A percentile compares a stretch with the other conserved stretches of the same genome.
Conservation (phyloP, 2,329 filamentous ascomycete species). For the Apiospora sp. region DNA sequence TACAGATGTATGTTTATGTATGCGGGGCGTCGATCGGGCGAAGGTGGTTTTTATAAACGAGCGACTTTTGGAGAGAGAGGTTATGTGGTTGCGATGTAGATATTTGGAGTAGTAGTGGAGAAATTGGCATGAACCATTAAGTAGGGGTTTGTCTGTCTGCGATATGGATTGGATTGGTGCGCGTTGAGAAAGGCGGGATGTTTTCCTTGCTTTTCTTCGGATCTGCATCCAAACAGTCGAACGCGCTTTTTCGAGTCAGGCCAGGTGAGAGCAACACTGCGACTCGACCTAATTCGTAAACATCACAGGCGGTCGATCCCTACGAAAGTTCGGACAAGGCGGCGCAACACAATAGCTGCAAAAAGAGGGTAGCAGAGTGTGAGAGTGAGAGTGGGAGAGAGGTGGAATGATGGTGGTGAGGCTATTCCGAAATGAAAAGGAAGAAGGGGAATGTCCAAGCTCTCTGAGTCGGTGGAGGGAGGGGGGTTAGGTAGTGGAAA, state of each 20-base stretch:
- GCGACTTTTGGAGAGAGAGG: not conserved
- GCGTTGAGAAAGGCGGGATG: conserved; percentile 1
- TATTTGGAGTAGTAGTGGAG: conserved; percentile 11
- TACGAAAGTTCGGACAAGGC: not conserved
- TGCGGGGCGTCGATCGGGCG: conserved; percentile 4
- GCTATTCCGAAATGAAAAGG: conserved; percentile 11
- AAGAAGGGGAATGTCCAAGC: conserved; percentile 13
- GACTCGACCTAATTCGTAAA: conserved; percentile 14
- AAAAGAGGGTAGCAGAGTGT: not conserved
- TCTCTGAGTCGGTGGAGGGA: conserved; percentile 11
- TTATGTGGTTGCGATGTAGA: conserved; percentile 6
- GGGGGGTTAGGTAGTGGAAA: not conserved
- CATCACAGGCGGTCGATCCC: conserved; percentile 18
- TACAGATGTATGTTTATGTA: not conserved
- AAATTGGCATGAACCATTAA: conserved; percentile 4
- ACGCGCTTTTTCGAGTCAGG: conserved; percentile 17
- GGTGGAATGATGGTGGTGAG: conserved; percentile 4
- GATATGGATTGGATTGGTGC: not conserved
- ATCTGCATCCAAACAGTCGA: not conserved
- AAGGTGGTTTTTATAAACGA: not conserved
- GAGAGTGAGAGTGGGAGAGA: not conserved
- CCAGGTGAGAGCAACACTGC: conserved; percentile 20
- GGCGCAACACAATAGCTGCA: not conserved
- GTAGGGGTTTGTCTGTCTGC: not conserved
- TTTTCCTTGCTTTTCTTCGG: not conserved